Conservation (phyloP, 169 alveolate genomes). For the Eimeria acervulina region DNA sequence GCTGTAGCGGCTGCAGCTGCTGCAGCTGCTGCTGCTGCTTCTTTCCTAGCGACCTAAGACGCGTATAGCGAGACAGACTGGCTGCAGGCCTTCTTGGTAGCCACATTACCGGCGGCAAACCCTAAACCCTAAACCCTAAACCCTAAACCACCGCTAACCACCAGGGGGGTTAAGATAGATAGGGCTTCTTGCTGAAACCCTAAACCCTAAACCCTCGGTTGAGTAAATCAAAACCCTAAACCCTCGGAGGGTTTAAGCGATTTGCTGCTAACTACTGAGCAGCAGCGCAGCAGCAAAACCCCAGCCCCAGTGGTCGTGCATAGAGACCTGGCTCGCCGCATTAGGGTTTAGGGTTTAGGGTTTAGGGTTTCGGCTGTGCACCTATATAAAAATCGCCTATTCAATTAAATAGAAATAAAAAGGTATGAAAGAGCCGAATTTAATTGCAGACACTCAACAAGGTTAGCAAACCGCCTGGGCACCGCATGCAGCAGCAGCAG, state of each 20-base stretch:
- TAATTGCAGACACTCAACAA: background rate
- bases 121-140: too few species aligned
- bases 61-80: too few species aligned
- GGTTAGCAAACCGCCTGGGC: background rate
- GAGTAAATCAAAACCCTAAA: background rate
- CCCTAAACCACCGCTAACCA: too few species aligned
- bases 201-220: background rate
- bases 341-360: conserved; percentile 5
- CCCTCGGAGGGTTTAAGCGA: background rate
- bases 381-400: background rate
- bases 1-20: too few species aligned
- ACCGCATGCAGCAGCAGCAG: background rate
- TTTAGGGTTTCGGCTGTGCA: background rate
- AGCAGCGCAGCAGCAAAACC: background rate
- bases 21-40: too few species aligned
- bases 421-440: background rate
- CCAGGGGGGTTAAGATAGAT: too few species aligned
- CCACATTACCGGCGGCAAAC: too few species aligned
- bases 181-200: background rate
- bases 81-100: too few species aligned
- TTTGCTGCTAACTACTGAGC: background rate
- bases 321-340: background rate
- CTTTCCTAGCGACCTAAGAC: too few species aligned
- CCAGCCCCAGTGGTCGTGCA: conserved; percentile 16
- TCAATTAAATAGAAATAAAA: too few species aligned